phyloP scores from a whole-genome alignment of 331 rosid species.

The Saraca asoca region DNA sequence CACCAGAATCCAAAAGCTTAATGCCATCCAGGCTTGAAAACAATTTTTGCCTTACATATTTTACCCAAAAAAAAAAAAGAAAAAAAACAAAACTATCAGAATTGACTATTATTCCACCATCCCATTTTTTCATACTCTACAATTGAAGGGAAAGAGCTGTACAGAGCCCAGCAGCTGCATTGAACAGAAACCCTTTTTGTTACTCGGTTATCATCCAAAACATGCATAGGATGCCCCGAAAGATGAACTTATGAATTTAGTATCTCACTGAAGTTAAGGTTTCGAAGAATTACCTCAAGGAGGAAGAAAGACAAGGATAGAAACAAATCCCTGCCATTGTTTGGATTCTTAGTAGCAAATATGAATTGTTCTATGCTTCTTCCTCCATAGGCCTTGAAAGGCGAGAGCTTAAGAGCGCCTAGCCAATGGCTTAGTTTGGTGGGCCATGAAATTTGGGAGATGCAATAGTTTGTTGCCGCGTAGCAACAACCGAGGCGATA shows the following conservation, averaged over 20 bases:
- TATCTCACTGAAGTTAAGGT: not conserved
- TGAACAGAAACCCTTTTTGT: not conserved
- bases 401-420: constrained; percentile 8
- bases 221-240: not conserved
- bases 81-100: not conserved
- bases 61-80: too few species aligned
- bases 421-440: constrained; percentile 32
- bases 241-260: not conserved
- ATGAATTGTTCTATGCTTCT: not conserved
- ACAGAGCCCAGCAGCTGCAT: constrained; percentile 1
- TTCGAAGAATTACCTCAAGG: constrained; percentile 54
- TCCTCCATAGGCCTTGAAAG: not conserved
- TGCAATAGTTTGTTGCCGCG: constrained; percentile 67
- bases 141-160: not conserved
- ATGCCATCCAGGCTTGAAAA: not conserved
- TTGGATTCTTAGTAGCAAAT: constrained; percentile 24
- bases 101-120: not conserved
- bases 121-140: too few species aligned
- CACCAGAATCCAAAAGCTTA: not conserved
- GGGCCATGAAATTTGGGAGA: constrained; percentile 61
- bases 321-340: constrained; percentile 65
- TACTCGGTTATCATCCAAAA: not conserved
- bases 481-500: constrained; percentile 32
- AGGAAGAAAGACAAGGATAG: constrained; percentile 50
- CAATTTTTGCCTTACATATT: too few species aligned